Evolutionary conservation across 169 alveolate species (phyloP), one percentile per base, ranked within the genome.

Genomic region (Babesia ovis): DNA sequence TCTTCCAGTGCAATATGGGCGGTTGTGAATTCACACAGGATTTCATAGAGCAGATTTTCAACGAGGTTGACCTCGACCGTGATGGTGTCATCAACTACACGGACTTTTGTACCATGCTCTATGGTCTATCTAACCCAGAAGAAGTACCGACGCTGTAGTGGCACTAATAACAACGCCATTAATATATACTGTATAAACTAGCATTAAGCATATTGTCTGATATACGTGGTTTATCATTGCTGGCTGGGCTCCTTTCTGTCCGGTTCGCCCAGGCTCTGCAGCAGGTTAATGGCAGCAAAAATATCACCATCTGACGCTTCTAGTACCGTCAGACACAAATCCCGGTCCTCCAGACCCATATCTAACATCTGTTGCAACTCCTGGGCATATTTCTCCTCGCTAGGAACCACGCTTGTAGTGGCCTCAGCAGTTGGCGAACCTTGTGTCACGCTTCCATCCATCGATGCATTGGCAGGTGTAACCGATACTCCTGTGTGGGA

Each of bases 271-370:
- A 91, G 50, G 60, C 54, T 77, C 50, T 77, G 84, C 45, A 91
- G 68, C 16, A 87, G 75, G 42, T 85, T 95, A 22, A 91, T 67
- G 31, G 95, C 95, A 60, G 85, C 68, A 43, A 85, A 87, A 18
- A 91, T 51, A 70, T 91, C 92, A 43, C 95, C 95, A 54, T 91
- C 92, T 25, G 95, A 70, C 22, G 84, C 90, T 68, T 87, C 82
- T 12, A 91, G 73, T 4, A 94, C 94, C 45, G 77, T 87, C 41
- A 91, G 56, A 56, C 95, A 90, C 42, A 85, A 85, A 4, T 89
- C 89, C 0, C 85, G 82, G 64, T 91, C 94, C 23, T 91, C 84
- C 43, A 91, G 59, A 4, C 95, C 95, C 95, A 91, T 91, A 37
- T 58, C 89, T 23, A 74, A 81, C 68, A 91, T 89, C 37, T 85